phyloP scores from a whole-genome alignment of 208 protist species.

The Acanthamoeba royreba region DNA sequence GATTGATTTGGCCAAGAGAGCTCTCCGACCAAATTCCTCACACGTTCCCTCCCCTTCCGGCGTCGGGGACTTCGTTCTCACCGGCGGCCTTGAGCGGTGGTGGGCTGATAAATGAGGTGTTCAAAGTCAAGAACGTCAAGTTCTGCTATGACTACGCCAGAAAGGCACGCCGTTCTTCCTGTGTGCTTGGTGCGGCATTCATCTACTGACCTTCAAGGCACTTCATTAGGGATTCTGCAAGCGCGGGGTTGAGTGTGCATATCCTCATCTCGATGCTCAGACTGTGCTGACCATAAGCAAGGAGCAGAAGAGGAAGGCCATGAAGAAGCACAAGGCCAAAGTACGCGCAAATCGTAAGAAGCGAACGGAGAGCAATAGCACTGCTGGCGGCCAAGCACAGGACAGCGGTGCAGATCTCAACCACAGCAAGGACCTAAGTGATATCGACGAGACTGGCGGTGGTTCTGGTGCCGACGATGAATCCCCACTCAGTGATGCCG shows the following conservation, averaged over 20 bases:
- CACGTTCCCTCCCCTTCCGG: background rate
- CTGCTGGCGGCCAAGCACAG: too few species aligned
- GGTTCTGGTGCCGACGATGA: too few species aligned
- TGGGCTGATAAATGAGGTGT: background rate
- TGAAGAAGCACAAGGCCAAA: background rate
- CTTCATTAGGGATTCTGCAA: background rate
- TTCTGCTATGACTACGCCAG: background rate
- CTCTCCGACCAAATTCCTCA: background rate
- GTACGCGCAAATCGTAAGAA: background rate
- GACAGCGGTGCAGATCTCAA: too few species aligned
- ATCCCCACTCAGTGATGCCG: too few species aligned
- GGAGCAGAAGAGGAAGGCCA: background rate
- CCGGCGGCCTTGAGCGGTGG: background rate
- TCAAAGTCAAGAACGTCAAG: slow-evolving; percentile 9
- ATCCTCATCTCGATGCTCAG: background rate
- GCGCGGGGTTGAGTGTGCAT: background rate
- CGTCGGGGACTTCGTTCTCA: background rate
- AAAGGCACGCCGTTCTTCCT: background rate
- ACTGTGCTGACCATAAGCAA: background rate
- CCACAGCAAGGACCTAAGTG: too few species aligned
- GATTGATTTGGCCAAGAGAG: background rate
- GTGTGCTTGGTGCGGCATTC: background rate
- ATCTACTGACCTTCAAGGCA: background rate
- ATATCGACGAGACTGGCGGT: too few species aligned
- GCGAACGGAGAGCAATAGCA: background rate